Conservation (phyloP, 164 flowering plant genomes). For the Platanus orientalis region DNA sequence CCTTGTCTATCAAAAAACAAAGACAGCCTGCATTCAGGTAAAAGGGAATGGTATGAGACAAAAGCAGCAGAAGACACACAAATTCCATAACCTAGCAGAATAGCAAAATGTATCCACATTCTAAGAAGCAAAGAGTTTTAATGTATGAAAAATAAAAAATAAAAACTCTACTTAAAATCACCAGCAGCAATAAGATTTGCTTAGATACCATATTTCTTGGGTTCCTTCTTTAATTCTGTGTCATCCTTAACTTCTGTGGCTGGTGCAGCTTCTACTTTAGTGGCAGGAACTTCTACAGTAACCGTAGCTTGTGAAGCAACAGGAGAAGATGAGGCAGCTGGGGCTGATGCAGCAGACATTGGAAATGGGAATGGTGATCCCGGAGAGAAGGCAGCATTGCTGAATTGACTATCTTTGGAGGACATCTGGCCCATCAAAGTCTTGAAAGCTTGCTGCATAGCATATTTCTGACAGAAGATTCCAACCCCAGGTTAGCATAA, state of each 20-base stretch:
- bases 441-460: conserved; percentile 96
- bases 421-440: conserved; percentile 82
- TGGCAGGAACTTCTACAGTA: conserved; percentile 70
- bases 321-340: conserved; percentile 34
- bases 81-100: too few species aligned
- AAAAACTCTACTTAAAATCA: background rate
- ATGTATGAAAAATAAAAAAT: too few species aligned
- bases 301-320: conserved; percentile 40
- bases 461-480: conserved; percentile 63
- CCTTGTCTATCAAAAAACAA: too few species aligned
- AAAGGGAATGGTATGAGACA: too few species aligned
- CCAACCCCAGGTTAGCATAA: background rate
- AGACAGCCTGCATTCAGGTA: too few species aligned
- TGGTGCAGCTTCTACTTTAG: conserved; percentile 61
- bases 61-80: too few species aligned
- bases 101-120: background rate
- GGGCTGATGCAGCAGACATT: conserved; percentile 30
- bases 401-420: conserved; percentile 50
- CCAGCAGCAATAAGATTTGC: background rate
- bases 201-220: conserved; percentile 56
- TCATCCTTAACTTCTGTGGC: conserved; percentile 30
- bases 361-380: conserved; percentile 75
- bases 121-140: background rate
- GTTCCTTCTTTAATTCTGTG: conserved; percentile 39
- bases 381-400: conserved; percentile 49